These are phyloP conservation scores for Scheffersomyces coipomensis DNA, from an alignment of 805 yeast species.

Conservation along the genomic window DNA sequence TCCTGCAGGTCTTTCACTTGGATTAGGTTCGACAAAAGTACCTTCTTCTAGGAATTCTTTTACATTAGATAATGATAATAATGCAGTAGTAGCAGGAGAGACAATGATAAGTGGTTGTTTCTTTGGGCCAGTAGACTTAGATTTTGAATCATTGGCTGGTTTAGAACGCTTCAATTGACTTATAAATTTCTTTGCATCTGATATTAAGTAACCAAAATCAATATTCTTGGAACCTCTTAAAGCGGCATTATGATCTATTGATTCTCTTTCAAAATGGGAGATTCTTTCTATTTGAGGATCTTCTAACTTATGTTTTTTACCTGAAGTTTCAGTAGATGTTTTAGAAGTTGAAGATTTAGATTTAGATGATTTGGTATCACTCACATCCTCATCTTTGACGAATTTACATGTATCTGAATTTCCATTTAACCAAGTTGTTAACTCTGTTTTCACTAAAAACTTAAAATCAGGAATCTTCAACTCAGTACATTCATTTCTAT, in stretches of 20 bases:
- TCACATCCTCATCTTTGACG: conserved; percentile 23
- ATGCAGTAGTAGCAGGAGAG: conserved; percentile 45
- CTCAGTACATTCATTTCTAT: conserved; percentile 69
- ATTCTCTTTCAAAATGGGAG: conserved; percentile 45
- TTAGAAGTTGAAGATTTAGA: conserved; percentile 3
- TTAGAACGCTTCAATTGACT: conserved; percentile 43
- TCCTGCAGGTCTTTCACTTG: conserved; percentile 26
- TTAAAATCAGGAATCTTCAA: conserved; percentile 67
- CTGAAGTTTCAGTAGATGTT: conserved; percentile 4
- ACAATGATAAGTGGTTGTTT: conserved; percentile 44
- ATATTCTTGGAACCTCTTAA: conserved; percentile 66
- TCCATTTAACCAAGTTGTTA: conserved; percentile 79
- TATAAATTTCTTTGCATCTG: conserved; percentile 63
- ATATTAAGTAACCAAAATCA: conserved; percentile 65
- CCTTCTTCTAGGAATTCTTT: conserved; percentile 65
- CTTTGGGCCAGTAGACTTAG: conserved; percentile 15
- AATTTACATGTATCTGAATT: conserved; percentile 57
- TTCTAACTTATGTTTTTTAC: conserved; percentile 21
- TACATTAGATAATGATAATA: conserved; percentile 38
- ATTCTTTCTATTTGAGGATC: conserved; percentile 54
- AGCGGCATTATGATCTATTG: conserved; percentile 58
- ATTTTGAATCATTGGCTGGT: conserved; percentile 7
- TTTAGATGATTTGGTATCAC: conserved; percentile 14
- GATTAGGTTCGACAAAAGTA: conserved; percentile 54
- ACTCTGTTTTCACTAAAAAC: conserved; percentile 82